These are phyloP conservation scores for Cladophialophora yegresii DNA, from an alignment of 2,329 filamentous ascomycete genomes.

Conservation along the genomic window DNA sequence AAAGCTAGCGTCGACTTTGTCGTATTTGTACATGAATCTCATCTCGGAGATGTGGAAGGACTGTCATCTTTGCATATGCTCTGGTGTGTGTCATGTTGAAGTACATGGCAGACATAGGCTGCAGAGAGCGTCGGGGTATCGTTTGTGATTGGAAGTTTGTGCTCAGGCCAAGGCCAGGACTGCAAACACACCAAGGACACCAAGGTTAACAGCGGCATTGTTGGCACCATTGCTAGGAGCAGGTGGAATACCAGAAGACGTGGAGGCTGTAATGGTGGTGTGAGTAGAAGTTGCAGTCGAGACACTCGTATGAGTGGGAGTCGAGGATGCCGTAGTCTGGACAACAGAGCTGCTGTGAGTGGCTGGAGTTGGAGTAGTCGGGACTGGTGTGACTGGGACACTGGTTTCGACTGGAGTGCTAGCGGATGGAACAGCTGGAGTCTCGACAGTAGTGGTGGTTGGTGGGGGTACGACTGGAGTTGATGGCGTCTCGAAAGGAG, in stretches of 20 bases:
- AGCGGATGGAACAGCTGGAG: background rate
- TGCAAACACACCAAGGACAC: constrained; percentile 43
- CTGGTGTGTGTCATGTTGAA: constrained; percentile 25
- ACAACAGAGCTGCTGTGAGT: constrained; percentile 11
- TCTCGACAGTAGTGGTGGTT: constrained; percentile 15
- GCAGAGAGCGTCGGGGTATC: constrained; percentile 32
- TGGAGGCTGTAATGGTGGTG: constrained; percentile 14
- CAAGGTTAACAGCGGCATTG: constrained; percentile 80
- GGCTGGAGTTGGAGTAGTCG: constrained; percentile 14
- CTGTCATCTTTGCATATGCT: constrained; percentile 26
- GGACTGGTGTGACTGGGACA: constrained; percentile 19
- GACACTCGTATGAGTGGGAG: constrained; percentile 20
- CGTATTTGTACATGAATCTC: constrained; percentile 19
- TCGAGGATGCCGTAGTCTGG: constrained; percentile 18
- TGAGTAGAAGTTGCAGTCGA: constrained; percentile 26
- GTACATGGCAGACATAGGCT: constrained; percentile 32
- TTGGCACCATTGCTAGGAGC: constrained; percentile 57
- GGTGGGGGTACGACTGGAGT: constrained; percentile 17
- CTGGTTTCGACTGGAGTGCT: constrained; percentile 13
- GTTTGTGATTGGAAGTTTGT: constrained; percentile 12
- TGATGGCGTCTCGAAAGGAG: constrained; percentile 18
- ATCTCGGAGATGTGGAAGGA: constrained; percentile 18
- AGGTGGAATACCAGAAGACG: constrained; percentile 24
- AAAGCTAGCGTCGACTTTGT: constrained; percentile 21
- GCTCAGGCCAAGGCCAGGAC: constrained; percentile 31